Percentiles rank a stretch among this genome's conserved stretches.
phyloP scores from a whole-genome alignment of 805 yeast genomes.

The Cyberlindnera samutprakarnensis region DNA sequence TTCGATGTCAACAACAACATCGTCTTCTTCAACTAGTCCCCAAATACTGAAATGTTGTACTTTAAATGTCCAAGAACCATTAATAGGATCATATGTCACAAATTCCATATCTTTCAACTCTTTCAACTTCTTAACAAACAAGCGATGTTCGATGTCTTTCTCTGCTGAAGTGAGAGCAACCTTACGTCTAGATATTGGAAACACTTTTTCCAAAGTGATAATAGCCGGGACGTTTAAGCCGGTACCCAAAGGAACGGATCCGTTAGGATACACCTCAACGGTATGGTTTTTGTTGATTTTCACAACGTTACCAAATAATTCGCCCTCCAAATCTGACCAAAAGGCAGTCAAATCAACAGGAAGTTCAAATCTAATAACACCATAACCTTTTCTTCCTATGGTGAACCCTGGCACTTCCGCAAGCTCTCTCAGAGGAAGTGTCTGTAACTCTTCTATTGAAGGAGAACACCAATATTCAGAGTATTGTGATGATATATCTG shows the following conservation, averaged over 20 bases:
- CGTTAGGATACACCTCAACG: slow-evolving; percentile 58
- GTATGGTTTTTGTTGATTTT: slow-evolving; percentile 39
- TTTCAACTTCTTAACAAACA: slow-evolving; percentile 44
- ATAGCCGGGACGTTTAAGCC: slow-evolving; percentile 77
- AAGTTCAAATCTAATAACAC: slow-evolving; percentile 55
- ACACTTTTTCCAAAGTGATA: slow-evolving; percentile 54
- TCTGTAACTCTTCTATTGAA: slow-evolving; percentile 39
- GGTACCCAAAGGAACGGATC: slow-evolving; percentile 56
- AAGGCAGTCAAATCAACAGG: slow-evolving; percentile 65
- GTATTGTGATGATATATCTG: slow-evolving; percentile 2
- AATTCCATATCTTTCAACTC: slow-evolving; percentile 65
- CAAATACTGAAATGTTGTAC: slow-evolving; percentile 92
- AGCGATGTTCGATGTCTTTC: slow-evolving; percentile 33
- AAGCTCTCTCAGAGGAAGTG: slow-evolving; percentile 39
- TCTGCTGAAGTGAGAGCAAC: slow-evolving; percentile 17
- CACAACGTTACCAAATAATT: slow-evolving; percentile 34
- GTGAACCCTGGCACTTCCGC: slow-evolving; percentile 53
- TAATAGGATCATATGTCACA: slow-evolving; percentile 69
- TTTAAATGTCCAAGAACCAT: slow-evolving; percentile 69
- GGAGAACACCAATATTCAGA: slow-evolving; percentile 71
- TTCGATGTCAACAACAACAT: slow-evolving; percentile 46
- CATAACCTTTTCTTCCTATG: slow-evolving; percentile 60
- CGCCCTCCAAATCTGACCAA: slow-evolving; percentile 28
- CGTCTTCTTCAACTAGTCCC: slow-evolving; percentile 75
- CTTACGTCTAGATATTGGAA: slow-evolving; percentile 33